Base-by-base conservation (phyloP, 352 stramenopile species). In the Phytophthora quininea region DNA sequence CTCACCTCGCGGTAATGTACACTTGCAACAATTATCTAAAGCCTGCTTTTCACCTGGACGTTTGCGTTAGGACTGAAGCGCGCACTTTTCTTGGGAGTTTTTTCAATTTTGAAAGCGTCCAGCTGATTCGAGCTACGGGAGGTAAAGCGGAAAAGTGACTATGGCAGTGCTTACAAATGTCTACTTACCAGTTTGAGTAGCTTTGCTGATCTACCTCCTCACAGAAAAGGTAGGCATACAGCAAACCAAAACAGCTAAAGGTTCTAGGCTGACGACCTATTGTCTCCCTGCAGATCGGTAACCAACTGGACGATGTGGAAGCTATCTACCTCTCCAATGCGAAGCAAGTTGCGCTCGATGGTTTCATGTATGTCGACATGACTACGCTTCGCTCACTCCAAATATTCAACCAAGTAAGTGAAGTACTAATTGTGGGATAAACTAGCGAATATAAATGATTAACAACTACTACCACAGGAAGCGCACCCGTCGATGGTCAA, bases 351-450 rank as follows among this genome's bases (percentile, higher is more conserved):
- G 66, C 81, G 4, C 72, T 96, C 3, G 78, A 92, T 29, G 88
- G 84, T 1, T 84, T 95, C 47, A 95, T 95, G 87, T 84, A 84
- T 58, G 86, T 95, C 35, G 86, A 96, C 57, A 77, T 78, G 35
- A 78, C 68, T 10, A 88, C 80, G 2, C 77, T 95, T 3, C 74
- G 85, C 55, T 89, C 89, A 1, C 74, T 96, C 45, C 89, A 96
- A 47, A 91, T 96, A 57, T 95, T 96, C 51, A 90, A 82, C 38
- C 68, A 84, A 53, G 89, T 95, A 80, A 7, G 68, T 29, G 8
- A 38, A 53, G 46, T 49, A 8, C 19, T 37, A 2, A 46, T 12
- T 24, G 19, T 24, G 19, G 19, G 24, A 60, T 15, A 46, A 37
- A 15, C 10, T 4, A 4, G 10, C 3, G 6, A 52, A 10, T 55